A percentile compares a stretch with the other conserved stretches of the same genome.
Evolutionary conservation across 2,329 filamentous ascomycete species (phyloP).

Genomic region (Aspergillus cejpii): DNA sequence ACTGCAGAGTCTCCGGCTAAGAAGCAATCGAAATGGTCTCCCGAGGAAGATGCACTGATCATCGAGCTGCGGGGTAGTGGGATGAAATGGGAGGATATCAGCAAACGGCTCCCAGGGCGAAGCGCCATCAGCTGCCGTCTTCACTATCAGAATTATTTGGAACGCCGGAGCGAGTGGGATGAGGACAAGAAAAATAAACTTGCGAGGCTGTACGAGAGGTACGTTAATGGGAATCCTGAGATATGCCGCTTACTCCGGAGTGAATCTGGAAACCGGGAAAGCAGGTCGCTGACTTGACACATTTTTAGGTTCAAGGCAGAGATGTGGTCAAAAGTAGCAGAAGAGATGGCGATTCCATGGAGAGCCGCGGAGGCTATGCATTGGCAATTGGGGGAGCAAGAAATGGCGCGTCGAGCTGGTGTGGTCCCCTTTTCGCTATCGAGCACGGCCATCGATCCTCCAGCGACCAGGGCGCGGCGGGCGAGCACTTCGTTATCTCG

Average conservation of each 20-base stretch:
- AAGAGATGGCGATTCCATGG: slow-evolving; percentile 94
- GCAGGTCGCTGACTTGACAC: slow-evolving; percentile 8
- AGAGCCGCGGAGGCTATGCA: slow-evolving; percentile 95
- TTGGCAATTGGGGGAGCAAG: slow-evolving; percentile 87
- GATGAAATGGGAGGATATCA: slow-evolving; percentile 99
- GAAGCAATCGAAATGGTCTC: slow-evolving; percentile 95
- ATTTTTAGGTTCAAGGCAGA: slow-evolving; percentile 78
- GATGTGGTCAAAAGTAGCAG: slow-evolving; percentile 95
- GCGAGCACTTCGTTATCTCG: slow-evolving; percentile 36
- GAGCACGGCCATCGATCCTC: slow-evolving; percentile 49
- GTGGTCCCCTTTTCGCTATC: slow-evolving; percentile 76
- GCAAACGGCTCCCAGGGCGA: slow-evolving; percentile 78
- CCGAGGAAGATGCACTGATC: slow-evolving; percentile 86
- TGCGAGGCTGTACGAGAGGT: slow-evolving; percentile 91
- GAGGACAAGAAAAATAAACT: slow-evolving; percentile 97
- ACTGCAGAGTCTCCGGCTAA: slow-evolving; percentile 64
- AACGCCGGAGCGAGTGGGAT: slow-evolving; percentile 88
- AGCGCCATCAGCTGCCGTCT: slow-evolving; percentile 91
- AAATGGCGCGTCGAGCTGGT: slow-evolving; percentile 89
- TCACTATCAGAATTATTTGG: slow-evolving; percentile 95
- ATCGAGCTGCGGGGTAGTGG: slow-evolving; percentile 82
- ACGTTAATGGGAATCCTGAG: slow-evolving; percentile 32
- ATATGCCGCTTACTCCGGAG: not conserved
- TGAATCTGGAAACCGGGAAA: not conserved
- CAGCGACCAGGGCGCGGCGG: slow-evolving; percentile 31